Evolutionary conservation across 2,329 filamentous ascomycete species (phyloP), one percentile per base, ranked within the genome.

Genomic region (Rugonectria rugulosa): DNA sequence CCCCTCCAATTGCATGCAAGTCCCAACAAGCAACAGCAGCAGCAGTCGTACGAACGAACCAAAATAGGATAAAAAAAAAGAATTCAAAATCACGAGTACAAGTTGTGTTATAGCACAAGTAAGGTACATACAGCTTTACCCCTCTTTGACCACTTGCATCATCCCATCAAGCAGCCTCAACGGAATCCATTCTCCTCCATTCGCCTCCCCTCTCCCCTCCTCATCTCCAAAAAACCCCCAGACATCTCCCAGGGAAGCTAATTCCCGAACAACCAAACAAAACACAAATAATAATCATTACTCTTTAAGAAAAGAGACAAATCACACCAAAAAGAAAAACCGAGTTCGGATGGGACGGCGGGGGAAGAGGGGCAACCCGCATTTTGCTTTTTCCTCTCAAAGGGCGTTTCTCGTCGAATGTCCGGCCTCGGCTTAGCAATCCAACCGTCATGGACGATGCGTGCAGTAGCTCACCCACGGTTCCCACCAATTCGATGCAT

Each of bases 341-440:
- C 19, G 6, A 19, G 6, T 15, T 34, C 11, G 17, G 26, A 20
- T 15, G 47, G 4, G 21, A n/a, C n/a, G n/a, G n/a, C n/a, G n/a
- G n/a, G n/a, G n/a, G n/a, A n/a, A n/a, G n/a, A 8, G 24, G 36
- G 17, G 19, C 17, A 10, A 17, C 52, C 40, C 46, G 40, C 47
- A 29, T 24, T 27, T 24, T 20, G n/a, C 21, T 19, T 42, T 23
- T 29, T 45, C 54, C 54, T 45, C 56, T 50, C 59, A 51, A 50
- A 44, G 31, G n/a, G 37, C n/a, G 42, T 29, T 34, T 42, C 52
- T 62, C 41, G 51, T 67, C 64, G 59, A 67, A 67, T 67, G 37
- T 59, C 60, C 65, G 26, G 19, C 49, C 44, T 61, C 47, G 53
- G 51, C 60, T 67, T 67, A 66, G 60, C 62, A 67, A 67, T 67